phyloP scores from a whole-genome alignment of 495 filamentous ascomycete genomes.

The Podospora bellae-mahoneyi region DNA sequence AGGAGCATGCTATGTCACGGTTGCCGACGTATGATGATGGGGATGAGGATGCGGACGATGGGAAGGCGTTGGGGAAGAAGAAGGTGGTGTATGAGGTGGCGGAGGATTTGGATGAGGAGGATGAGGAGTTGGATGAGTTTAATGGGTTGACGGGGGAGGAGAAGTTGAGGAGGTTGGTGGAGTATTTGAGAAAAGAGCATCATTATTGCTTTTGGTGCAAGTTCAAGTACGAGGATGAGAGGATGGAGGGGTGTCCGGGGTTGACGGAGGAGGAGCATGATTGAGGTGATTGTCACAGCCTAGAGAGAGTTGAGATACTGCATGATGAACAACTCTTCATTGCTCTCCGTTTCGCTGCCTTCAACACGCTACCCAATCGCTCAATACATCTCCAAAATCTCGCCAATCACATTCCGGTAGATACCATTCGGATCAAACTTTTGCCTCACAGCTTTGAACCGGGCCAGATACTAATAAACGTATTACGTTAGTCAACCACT shows the following conservation, averaged over 20 bases:
- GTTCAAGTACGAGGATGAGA: slow-evolving; percentile 62
- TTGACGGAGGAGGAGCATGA: slow-evolving; percentile 90
- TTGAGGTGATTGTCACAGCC: slow-evolving; percentile 33
- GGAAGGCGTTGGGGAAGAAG: slow-evolving; percentile 41
- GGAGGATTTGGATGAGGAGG: slow-evolving; percentile 78
- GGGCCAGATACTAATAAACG: not conserved
- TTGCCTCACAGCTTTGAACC: slow-evolving; percentile 42
- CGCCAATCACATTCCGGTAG: slow-evolving; percentile 45
- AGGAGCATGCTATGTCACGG: slow-evolving; percentile 46
- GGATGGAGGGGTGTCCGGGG: slow-evolving; percentile 88
- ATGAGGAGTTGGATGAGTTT: slow-evolving; percentile 81
- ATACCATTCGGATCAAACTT: slow-evolving; percentile 47
- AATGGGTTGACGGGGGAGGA: slow-evolving; percentile 63
- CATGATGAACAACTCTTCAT: not conserved
- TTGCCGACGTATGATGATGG: slow-evolving; percentile 52
- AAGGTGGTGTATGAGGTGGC: slow-evolving; percentile 45
- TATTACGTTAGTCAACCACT: too few relatives aligned
- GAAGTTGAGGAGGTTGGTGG: slow-evolving; percentile 59
- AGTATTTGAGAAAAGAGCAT: slow-evolving; percentile 64
- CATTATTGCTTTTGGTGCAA: slow-evolving; percentile 98
- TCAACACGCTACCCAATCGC: too few relatives aligned
- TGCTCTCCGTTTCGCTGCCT: too few relatives aligned
- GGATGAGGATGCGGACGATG: slow-evolving; percentile 50
- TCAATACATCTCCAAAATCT: slow-evolving; percentile 44
- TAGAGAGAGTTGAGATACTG: not conserved